A percentile compares a stretch with the other conserved stretches of the same genome.
Conservation (phyloP, 2,329 filamentous ascomycete genomes). For the Sporothrix brunneoviolacea region DNA sequence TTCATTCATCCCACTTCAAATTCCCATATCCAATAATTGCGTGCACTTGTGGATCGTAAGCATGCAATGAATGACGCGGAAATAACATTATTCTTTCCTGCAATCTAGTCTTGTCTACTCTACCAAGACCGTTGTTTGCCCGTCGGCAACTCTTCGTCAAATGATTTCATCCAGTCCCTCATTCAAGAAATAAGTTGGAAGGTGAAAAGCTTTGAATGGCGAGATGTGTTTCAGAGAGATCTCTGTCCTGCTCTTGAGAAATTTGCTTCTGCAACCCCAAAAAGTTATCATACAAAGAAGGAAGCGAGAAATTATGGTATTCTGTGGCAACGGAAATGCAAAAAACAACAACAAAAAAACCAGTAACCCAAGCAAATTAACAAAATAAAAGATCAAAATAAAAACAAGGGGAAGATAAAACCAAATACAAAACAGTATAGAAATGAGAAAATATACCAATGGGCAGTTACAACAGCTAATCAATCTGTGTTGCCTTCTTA, state of each 20-base stretch:
- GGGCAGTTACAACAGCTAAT: constrained; percentile 24
- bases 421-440: constrained; percentile 16
- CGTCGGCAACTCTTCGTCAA: too few species aligned
- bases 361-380: constrained; percentile 20
- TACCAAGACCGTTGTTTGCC: too few species aligned
- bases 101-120: too few species aligned
- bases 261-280: not conserved
- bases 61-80: too few species aligned
- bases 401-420: not conserved
- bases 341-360: constrained; percentile 19
- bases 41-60: too few species aligned
- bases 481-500: constrained; percentile 29
- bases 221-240: too few species aligned
- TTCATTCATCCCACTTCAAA: too few species aligned
- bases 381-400: constrained; percentile 7
- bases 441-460: constrained; percentile 29
- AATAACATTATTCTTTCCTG: too few species aligned
- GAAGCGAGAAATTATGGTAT: constrained; percentile 13
- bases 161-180: too few species aligned
- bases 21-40: too few species aligned
- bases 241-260: not conserved
- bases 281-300: constrained; percentile 20
- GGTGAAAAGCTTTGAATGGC: too few species aligned
- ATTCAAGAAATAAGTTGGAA: too few species aligned
- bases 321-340: not conserved